Base-by-base conservation (phyloP, 441 rosid species). In the Breynia disticha region DNA sequence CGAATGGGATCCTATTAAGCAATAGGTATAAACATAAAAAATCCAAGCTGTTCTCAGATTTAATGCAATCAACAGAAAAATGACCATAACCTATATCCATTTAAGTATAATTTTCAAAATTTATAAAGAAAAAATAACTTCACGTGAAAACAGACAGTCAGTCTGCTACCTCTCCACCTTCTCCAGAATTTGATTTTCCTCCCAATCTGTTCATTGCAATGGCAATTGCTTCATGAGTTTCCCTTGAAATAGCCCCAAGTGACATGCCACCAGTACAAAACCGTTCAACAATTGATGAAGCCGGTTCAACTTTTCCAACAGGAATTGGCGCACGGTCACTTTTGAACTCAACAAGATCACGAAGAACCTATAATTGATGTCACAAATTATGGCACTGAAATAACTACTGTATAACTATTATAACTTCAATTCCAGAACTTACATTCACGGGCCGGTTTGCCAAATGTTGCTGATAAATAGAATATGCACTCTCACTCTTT, bases 261-360 rank as follows among this genome's bases (percentile, higher is more conserved):
- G 99, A 89, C 97, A 93, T 93, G 58, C 97, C 99, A 56, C 97
- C 99, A 46, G 99, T 93, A 76, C 99, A 93, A 73, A 93, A 93
- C 53, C 97, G 82, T 63, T 86, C 69, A 49, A 89, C 99, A 53
- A 93, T 93, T 44, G 95, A 77, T 41, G 68, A 56, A 11, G 97
- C 97, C 17, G 99, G 90, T 72, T 93, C 99, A 39, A 93, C 99
- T 79, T 79, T 84, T 63, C 99, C 89, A 39, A 93, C 83, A 45
- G 90, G 89, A 69, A 93, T 83, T 17, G 99, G 90, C 61, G 75
- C 68, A 47, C 87, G 87, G 38, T 89, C 93, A 76, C 96, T 93
- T 79, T 80, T 89, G 69, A 93, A 84, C 76, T 89, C 99, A 52
- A 93, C 74, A 53, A 93, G 97, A 74, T 89, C 99, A 12, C 99